Base-by-base conservation (phyloP, 1,139 yeast genomes). In the Diutina mesorugosa region DNA sequence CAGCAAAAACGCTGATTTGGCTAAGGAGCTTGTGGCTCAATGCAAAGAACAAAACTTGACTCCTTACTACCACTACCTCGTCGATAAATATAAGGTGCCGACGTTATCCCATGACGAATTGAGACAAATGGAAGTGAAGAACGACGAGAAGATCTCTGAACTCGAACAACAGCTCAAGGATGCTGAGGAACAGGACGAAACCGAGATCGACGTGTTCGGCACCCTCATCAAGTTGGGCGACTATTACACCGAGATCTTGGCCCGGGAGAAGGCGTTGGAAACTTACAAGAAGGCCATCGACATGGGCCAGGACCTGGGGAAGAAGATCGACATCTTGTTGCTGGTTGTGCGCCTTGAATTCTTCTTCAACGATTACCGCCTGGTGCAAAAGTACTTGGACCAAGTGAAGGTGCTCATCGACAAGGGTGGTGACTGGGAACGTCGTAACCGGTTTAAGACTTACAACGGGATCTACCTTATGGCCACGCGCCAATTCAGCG, bases 341-440 rank as follows among this genome's bases (percentile, higher is more conserved):
- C 83, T 96, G 12, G 81, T 90, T 63, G 79, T 91, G 18, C 82
- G 99, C 66, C 73, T 95, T 59, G 97, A 95, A 29, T 85, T 90
- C 66, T 91, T 93, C 71, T 93, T 81, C 69, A 84, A 84, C 66
- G 97, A 93, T 72, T 85, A 83, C 66, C 72, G 74, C 14, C 81
- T 81, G 62, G 87, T 88, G 53, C 80, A 84, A 59, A 83, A 84
- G 65, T 85, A 86, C 66, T 78, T 95, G 64, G 95, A 87, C 58
- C 85, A 85, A 62, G 83, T 86, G 48, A 83, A 87, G 66, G 68
- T 74, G 51, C 75, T 89, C 67, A 90, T 93, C 65, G 99, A 93
- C 65, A 87, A 90, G 66, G 99, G 99, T 56, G 99, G 99, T 59
- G 99, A 93, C 69, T 93, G 99, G 99, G 99, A 95, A 72, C 88